Conservation (phyloP, 768 basidiomycete genomes). For the Pulveroboletus sp. region DNA sequence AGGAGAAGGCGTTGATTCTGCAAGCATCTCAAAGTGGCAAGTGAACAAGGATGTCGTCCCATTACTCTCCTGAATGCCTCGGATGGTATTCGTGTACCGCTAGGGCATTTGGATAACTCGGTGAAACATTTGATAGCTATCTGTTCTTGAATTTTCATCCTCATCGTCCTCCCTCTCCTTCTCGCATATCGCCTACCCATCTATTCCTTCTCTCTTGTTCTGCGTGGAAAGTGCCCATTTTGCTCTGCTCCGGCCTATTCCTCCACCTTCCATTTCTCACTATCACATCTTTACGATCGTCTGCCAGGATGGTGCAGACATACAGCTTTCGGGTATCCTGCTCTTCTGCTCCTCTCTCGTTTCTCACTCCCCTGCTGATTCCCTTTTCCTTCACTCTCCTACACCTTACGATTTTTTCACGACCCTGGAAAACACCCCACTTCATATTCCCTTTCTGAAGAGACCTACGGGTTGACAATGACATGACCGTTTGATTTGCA, state of each 20-base stretch:
- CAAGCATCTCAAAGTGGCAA: slow-evolving; percentile 26
- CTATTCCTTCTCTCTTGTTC: slow-evolving; percentile 3
- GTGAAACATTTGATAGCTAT: neutral
- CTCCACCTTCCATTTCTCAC: neutral
- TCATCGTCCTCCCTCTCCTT: neutral
- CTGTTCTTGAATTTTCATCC: slow-evolving; percentile 1
- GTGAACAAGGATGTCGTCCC: slow-evolving; percentile 10
- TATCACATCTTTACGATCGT: slow-evolving; percentile 6
- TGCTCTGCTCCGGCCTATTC: neutral
- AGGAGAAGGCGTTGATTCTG: slow-evolving; percentile 59
- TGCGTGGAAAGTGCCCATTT: slow-evolving; percentile 10
- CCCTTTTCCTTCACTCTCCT: neutral
- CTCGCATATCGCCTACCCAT: slow-evolving; percentile 10
- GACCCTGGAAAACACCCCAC: slow-evolving; percentile 8
- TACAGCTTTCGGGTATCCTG: neutral
- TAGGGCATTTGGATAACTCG: neutral
- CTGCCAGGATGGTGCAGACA: slow-evolving; percentile 5
- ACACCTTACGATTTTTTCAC: slow-evolving; percentile 9
- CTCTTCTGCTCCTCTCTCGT: neutral
- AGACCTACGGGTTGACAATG: neutral
- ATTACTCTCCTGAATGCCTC: neutral
- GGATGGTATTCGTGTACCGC: neutral
- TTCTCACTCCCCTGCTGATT: neutral
- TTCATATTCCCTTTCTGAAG: neutral
- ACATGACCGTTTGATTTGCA: neutral